Base-by-base conservation (phyloP, 805 yeast species). In the Suhomyces xylopsoci region DNA sequence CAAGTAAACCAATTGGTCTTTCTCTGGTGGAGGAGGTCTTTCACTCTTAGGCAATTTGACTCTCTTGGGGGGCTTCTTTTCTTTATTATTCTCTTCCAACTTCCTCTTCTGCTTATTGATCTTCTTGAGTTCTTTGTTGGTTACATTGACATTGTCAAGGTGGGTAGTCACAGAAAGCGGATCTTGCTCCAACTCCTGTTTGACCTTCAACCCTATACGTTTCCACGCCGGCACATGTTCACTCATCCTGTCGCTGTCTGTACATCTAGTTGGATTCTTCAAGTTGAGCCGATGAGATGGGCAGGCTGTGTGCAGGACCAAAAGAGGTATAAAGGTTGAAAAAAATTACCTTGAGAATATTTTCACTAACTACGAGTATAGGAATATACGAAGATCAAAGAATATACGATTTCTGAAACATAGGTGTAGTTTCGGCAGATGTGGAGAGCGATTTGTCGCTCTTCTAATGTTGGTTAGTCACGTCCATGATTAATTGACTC, bases 161-260 rank as follows among this genome's bases (percentile, higher is more conserved):
- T 80, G 81, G 5, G 79, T 65, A 4, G 78, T 64, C 2, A 73
- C 60, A 1, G 76, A 71, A 43, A 78, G 64, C 1, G 81, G 83
- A 57, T 81, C 85, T 14, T 68, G 65, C 3, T 69, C 72, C 3
- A 74, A 57, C 6, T 74, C 73, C 44, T 78, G 73, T 58, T 83
- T 78, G 51, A 86, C 83, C 60, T 82, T 74, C 42, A 89, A 77
- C 26, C 96, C 96, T 7, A 85, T 75, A 60, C 83, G 77, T 66
- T 88, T 88, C 96, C 96, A 88, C 1, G 96, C 96, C 38, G 96
- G 96, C n/a, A 81, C 68, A 58, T 49, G 52, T 28, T 40, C 52
- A 12, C 45, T 17, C 54, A 51, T 51, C 20, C 25, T 48, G 19
- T 19, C 24, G 24, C n/a, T 38, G 42, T 17, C 20, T 8, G 5